Base-by-base conservation (phyloP, 129 eudicot genomes). In the Pulicaria dysenterica region DNA sequence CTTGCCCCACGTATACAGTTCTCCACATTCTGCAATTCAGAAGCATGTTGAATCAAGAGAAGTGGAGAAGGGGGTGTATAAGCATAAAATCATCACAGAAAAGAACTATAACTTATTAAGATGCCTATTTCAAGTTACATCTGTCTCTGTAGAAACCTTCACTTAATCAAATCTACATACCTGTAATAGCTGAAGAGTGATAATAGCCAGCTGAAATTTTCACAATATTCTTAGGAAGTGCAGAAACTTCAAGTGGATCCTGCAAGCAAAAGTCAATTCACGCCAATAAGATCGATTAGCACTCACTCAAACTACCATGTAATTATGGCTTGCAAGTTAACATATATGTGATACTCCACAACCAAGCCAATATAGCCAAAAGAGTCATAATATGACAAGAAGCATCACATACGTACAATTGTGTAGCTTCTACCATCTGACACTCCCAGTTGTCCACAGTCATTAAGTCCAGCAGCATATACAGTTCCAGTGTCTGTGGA, bases 151-250 rank as follows among this genome's bases (percentile, higher is more conserved):
- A 6, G 62, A 24, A 55, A 55, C 66, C 61, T 59, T 47, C 31
- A 55, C 59, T 36, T 34, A 19, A 75, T 10, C 17, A 39, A 62
- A 47, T 39, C 48, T 41, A 43, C 53, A 73, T 24, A 89, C 98
- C 96, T 85, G 98, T 93, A 82, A 90, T 77, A 65, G 98, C 98
- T 68, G 96, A 87, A 44, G 98, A 93, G 71, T 93, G 96, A 78
- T 80, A 80, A 75, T 90, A 93, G 17, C 98, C 98, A 49, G 98
- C 95, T 50, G 95, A 78, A 41, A 93, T 75, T 84, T 84, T 77
- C 43, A 73, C 61, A 57, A 90, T 64, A 56, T 87, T 63, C 58
- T 83, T 82, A 5, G 89, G 90, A 77, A 93, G 83, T 79, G 91
- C 95, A 31, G 76, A 73, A 76, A 93, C 87, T 85, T 80, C 79